A percentile compares a stretch with the other conserved stretches of the same genome.
These are phyloP conservation scores for Periconia macrospinosa DNA, from an alignment of 2,329 filamentous ascomycete species.

Conservation along the genomic window DNA sequence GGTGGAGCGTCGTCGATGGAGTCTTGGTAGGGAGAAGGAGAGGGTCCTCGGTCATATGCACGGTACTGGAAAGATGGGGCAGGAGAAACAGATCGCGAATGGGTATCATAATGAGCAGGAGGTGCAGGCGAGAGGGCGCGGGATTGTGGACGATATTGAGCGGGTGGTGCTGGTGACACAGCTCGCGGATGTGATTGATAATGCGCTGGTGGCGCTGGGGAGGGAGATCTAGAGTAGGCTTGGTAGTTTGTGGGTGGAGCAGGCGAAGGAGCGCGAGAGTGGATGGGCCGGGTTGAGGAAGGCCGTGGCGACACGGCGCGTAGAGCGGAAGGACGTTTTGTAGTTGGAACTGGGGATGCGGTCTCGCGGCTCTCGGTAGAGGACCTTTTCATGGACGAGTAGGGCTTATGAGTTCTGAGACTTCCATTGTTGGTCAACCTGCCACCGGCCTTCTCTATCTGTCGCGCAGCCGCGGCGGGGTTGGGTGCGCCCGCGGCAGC, in stretches of 20 bases:
- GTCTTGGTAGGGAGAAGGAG: slow-evolving; percentile 40
- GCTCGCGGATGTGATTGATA: slow-evolving; percentile 27
- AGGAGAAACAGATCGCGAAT: slow-evolving; percentile 32
- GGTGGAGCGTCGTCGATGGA: slow-evolving; percentile 68
- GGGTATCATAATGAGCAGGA: slow-evolving; percentile 27
- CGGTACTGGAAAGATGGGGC: slow-evolving; percentile 40
- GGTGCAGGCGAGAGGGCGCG: slow-evolving; percentile 34
- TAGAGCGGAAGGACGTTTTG: slow-evolving; percentile 26
- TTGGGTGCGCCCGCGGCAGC: slow-evolving; percentile 47
- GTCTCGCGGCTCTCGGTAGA: slow-evolving; percentile 39
- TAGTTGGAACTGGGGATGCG: slow-evolving; percentile 28
- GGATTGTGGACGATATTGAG: slow-evolving; percentile 19
- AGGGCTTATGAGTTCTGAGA: slow-evolving; percentile 48
- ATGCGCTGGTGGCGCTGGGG: slow-evolving; percentile 30
- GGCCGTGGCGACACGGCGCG: slow-evolving; percentile 47
- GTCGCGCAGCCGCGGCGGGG: slow-evolving; percentile 42
- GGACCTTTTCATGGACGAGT: slow-evolving; percentile 55
- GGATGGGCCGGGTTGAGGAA: slow-evolving; percentile 22
- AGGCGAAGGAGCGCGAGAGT: slow-evolving; percentile 45
- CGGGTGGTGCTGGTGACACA: slow-evolving; percentile 27
- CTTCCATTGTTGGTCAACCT: slow-evolving; percentile 32
- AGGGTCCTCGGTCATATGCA: slow-evolving; percentile 44
- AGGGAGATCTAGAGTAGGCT: slow-evolving; percentile 21
- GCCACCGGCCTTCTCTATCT: slow-evolving; percentile 37
- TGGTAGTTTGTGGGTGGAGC: slow-evolving; percentile 32